Conservation (phyloP, 768 basidiomycete species). For the Suillus decipiens region DNA sequence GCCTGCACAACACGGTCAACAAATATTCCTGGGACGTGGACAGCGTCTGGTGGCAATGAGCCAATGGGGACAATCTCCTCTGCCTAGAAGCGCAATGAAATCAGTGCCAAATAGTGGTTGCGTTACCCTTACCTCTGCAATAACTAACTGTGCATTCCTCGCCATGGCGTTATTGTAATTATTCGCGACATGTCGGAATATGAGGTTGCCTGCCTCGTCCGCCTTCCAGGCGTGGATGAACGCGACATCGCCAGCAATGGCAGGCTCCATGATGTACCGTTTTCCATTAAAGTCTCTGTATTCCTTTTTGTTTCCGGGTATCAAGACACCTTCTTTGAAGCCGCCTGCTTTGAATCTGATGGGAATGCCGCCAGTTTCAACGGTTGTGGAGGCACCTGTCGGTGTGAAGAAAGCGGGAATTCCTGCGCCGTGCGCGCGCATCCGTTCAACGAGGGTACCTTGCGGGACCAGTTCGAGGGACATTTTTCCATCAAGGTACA, state of each 20-base stretch:
- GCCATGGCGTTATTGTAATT: conserved; percentile 86
- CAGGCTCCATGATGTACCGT: conserved; percentile 73
- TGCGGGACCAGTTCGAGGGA: conserved; percentile 85
- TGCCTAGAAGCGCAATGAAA: conserved; percentile 45
- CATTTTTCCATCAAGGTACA: conserved; percentile 75
- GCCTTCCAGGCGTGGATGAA: conserved; percentile 86
- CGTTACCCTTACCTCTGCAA: conserved; percentile 64
- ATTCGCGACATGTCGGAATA: conserved; percentile 83
- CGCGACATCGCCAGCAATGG: conserved; percentile 74
- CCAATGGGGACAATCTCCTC: conserved; percentile 84
- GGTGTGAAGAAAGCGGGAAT: conserved; percentile 88
- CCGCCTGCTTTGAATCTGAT: conserved; percentile 73
- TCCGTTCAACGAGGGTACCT: conserved; percentile 81
- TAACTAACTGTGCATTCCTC: conserved; percentile 77
- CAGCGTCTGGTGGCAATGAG: conserved; percentile 72
- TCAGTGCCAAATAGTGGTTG: background rate
- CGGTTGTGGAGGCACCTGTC: conserved; percentile 76
- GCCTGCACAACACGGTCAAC: conserved; percentile 82
- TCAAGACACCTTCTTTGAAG: conserved; percentile 58
- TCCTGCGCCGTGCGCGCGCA: conserved; percentile 81
- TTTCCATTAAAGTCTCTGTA: conserved; percentile 67
- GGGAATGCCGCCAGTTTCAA: conserved; percentile 72
- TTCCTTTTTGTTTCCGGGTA: conserved; percentile 72
- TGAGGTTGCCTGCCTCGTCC: conserved; percentile 81
- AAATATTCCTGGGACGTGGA: conserved; percentile 81